Conservation (phyloP, 176 grass and related monocot species). For the Aegilops speltoides region DNA sequence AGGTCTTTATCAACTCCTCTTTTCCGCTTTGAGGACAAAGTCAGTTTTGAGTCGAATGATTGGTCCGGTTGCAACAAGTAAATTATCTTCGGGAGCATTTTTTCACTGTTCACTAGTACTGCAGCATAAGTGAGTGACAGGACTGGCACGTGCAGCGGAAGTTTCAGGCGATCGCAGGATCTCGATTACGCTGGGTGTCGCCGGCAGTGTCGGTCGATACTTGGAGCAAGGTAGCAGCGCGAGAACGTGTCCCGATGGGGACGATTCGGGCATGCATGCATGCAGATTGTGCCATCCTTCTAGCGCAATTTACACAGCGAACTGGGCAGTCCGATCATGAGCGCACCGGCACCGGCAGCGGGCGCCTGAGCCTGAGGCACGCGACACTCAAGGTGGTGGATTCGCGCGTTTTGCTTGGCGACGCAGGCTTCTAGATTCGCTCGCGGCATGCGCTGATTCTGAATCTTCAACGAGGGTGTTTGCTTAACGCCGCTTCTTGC, state of each 20-base stretch:
- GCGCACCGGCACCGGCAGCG: background rate
- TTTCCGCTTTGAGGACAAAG: background rate
- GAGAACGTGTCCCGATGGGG: background rate
- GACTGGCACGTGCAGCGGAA: background rate
- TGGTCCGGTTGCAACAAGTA: background rate
- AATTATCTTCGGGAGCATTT: background rate
- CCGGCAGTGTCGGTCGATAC: constrained; percentile 26
- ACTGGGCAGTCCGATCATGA: background rate
- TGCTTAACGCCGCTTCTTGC: background rate
- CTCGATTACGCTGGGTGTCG: background rate
- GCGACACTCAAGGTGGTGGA: constrained; percentile 9
- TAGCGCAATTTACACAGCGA: background rate
- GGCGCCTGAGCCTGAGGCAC: background rate
- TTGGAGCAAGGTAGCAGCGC: background rate
- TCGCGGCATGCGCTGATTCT: background rate
- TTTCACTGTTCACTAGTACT: background rate
- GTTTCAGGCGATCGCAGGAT: background rate
- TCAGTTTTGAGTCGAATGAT: background rate
- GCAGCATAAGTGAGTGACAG: background rate
- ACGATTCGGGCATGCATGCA: background rate
- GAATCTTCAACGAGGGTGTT: background rate
- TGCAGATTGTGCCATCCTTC: constrained; percentile 29
- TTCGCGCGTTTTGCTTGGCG: constrained; percentile 36
- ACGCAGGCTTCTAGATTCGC: constrained; percentile 30
- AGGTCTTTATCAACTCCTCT: constrained; percentile 18